Base-by-base conservation (phyloP, 257 asterid species). In the Handroanthus guayacan region DNA sequence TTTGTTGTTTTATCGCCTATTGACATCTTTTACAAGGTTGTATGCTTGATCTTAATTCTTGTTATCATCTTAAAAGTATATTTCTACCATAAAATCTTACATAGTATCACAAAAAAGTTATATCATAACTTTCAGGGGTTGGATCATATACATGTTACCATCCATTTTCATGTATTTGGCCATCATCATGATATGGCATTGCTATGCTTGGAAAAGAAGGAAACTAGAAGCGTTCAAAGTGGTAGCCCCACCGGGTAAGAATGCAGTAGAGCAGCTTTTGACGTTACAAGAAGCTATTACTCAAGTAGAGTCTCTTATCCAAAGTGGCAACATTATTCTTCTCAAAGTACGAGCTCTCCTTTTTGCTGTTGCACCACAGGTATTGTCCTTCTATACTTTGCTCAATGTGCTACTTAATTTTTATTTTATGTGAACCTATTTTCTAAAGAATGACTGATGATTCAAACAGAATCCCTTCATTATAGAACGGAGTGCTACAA, bases 201-300 rank as follows among this genome's bases (percentile, higher is more conserved):
- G 89, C 75, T 78, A 60, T 60, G 77, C 50, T 62, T 75, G 87
- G 83, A 86, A 78, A 74, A 79, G 79, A 71, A 76, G 75, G 80
- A 87, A 85, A 60, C 80, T 86, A 74, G 92, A 87, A 79, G 87
- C 95, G 57, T 87, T 87, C 82, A 88, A 80, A 81, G 86, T 91
- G 61, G 64, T 72, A 60, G 86, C 92, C 55, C 98, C 98, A 39
- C 92, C 93, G 10, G 72, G 85, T 63, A 93, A 86, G 88, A 93
- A 91, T 85, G 83, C 98, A 34, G 93, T 93, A 71, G 98, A 91
- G 83, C 97, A 91, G 82, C 87, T 93, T 43, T 66, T 93, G 69
- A 73, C 88, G 52, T 83, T 93, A 81, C 98, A 93, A 81, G 97
- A 91, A 82, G 93, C 93, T 73, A 79, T 93, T 54, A 18, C 86